Percentiles rank a stretch among this genome's conserved stretches.
Conservation (phyloP, 2,329 filamentous ascomycete genomes). For the Fusarium sp. region DNA sequence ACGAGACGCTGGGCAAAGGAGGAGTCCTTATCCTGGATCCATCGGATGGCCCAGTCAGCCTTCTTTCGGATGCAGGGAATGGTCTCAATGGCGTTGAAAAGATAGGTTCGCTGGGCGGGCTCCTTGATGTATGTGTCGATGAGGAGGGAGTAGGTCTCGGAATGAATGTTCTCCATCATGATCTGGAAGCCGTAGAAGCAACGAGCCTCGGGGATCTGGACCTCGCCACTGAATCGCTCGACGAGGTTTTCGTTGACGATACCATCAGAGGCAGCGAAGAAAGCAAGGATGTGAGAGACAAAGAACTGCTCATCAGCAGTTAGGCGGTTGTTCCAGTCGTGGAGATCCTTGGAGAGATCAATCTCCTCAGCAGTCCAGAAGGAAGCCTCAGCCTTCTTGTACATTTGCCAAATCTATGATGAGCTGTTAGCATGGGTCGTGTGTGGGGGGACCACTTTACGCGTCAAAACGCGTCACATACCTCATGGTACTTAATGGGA, state of each 20-base stretch:
- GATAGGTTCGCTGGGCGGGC: conserved; percentile 88
- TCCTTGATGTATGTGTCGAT: conserved; percentile 99
- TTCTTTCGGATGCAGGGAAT: conserved; percentile 99
- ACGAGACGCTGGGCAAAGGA: conserved; percentile 96
- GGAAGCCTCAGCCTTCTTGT: conserved; percentile 99
- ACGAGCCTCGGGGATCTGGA: conserved; percentile 96
- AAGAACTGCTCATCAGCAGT: conserved; percentile 99
- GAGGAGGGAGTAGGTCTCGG: conserved; percentile 97
- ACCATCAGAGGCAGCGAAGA: conserved; percentile 98
- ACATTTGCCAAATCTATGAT: conserved; percentile 97
- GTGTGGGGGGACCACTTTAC: conserved; percentile 65
- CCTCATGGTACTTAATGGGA: conserved; percentile 99
- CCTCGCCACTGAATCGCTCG: conserved; percentile 96
- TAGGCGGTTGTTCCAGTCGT: conserved; percentile 98
- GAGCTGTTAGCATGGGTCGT: conserved; percentile 50
- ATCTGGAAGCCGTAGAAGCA: conserved; percentile 99
- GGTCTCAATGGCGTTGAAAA: conserved; percentile 99
- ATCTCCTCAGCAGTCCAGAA: conserved; percentile 99
- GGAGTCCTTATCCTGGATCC: conserved; percentile 93
- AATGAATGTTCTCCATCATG: conserved; percentile 99
- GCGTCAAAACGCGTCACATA: conserved; percentile 74
- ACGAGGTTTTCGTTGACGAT: conserved; percentile 99
- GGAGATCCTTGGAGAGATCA: conserved; percentile 96
- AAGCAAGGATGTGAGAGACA: conserved; percentile 96
- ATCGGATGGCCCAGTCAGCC: conserved; percentile 95